phyloP scores from a whole-genome alignment of 192 early-diverging fungal species.

The Paraglomus occultum region DNA sequence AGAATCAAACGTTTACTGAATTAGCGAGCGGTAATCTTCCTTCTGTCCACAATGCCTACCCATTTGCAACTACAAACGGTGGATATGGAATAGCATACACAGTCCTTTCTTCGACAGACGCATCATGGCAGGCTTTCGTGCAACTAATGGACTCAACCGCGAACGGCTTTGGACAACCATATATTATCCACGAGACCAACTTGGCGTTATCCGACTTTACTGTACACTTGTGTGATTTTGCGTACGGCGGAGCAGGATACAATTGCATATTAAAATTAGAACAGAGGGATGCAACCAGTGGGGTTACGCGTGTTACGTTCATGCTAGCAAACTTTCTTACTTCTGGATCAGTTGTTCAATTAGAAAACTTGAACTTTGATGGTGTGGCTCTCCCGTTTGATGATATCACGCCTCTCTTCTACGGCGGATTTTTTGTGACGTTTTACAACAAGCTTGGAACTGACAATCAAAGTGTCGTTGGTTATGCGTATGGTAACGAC shows the following conservation, averaged over 20 bases:
- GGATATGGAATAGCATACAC: constrained; percentile 7
- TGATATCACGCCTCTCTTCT: constrained; percentile 1
- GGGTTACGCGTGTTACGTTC: neutral
- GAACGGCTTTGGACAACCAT: neutral
- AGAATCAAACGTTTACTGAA: neutral
- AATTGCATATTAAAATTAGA: neutral
- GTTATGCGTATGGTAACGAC: neutral
- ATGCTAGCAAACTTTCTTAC: neutral
- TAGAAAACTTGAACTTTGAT: neutral
- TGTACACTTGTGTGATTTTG: neutral
- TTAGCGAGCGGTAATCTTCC: neutral
- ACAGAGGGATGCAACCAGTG: neutral
- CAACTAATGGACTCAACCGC: neutral
- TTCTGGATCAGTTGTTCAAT: constrained; percentile 4
- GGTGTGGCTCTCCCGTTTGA: neutral
- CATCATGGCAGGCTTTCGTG: neutral
- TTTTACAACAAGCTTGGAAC: neutral
- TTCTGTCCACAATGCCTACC: neutral
- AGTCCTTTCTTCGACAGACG: neutral
- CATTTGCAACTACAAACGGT: constrained; percentile 4
- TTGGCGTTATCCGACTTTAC: neutral
- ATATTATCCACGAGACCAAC: neutral
- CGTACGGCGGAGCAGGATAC: neutral
- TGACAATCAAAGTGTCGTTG: neutral
- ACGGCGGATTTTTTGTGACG: constrained; percentile 8